phyloP scores from a whole-genome alignment of 1,284 basidiomycete genomes.

The Fomitopsis schrenkii region DNA sequence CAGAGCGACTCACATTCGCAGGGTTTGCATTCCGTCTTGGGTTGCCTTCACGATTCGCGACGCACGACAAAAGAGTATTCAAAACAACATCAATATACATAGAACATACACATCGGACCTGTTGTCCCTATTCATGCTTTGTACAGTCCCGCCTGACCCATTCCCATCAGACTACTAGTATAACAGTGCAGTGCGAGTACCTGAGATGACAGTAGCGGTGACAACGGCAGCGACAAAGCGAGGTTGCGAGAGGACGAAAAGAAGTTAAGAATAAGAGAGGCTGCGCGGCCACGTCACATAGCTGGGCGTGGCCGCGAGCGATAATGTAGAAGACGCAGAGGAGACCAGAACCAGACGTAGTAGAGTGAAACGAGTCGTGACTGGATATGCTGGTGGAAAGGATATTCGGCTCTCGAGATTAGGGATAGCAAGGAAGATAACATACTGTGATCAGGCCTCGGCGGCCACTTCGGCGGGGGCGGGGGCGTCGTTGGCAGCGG shows the following conservation, averaged over 20 bases:
- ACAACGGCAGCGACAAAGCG: slow-evolving; percentile 12
- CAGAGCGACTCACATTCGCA: no score
- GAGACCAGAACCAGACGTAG: no score
- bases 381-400: neutral
- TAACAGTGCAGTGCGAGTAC: slow-evolving; percentile 22
- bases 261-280: slow-evolving; percentile 4
- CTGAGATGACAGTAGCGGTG: slow-evolving; percentile 13
- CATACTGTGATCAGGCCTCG: slow-evolving; percentile 16
- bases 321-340: neutral
- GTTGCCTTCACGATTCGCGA: no score
- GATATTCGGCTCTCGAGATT: neutral
- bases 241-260: slow-evolving; percentile 5
- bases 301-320: neutral
- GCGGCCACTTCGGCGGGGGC: slow-evolving; percentile 10
- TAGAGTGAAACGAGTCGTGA: neutral
- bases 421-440: neutral
- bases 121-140: neutral
- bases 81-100: slow-evolving; percentile 1
- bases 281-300: slow-evolving; percentile 11
- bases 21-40: no score
- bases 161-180: slow-evolving; percentile 21
- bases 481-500: slow-evolving; percentile 12
- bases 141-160: neutral
- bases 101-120: neutral
- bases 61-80: neutral